A percentile compares a stretch with the other conserved stretches of the same genome.
phyloP scores from a whole-genome alignment of 179 eudicot genomes.

The Camellia oleifera region DNA sequence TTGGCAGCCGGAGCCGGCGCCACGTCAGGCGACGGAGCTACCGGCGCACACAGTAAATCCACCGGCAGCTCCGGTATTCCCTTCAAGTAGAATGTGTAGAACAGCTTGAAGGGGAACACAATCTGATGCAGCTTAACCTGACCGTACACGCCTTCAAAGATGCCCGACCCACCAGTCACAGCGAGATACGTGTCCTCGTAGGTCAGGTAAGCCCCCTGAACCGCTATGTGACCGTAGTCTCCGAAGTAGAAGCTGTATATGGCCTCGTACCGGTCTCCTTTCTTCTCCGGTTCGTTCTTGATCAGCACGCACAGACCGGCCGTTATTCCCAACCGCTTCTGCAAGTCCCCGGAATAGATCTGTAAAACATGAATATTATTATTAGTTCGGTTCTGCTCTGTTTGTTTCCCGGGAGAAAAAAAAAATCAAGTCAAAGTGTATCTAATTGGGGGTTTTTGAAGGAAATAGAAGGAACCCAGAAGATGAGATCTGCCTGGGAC shows the following conservation, averaged over 20 bases:
- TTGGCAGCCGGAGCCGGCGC: constrained; percentile 70
- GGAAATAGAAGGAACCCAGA: background rate
- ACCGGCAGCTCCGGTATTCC: constrained; percentile 69
- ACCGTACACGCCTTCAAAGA: constrained; percentile 71
- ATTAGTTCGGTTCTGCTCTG: background rate
- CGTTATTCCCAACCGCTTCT: constrained; percentile 70
- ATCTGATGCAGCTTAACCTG: constrained; percentile 71
- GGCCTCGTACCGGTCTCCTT: constrained; percentile 82
- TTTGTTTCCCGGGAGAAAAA: background rate
- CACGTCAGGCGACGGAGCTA: constrained; percentile 63
- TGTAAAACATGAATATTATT: constrained; percentile 9
- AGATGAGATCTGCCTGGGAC: background rate
- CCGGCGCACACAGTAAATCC: constrained; percentile 54
- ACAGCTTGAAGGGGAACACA: constrained; percentile 74
- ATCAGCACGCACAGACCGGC: constrained; percentile 76
- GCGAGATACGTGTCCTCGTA: constrained; percentile 65
- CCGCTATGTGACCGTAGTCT: constrained; percentile 74
- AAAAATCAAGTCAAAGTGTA: background rate
- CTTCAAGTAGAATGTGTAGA: constrained; percentile 73
- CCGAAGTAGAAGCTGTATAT: constrained; percentile 82
- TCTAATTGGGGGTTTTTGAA: background rate
- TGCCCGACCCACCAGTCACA: constrained; percentile 77
- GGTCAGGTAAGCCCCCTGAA: constrained; percentile 76
- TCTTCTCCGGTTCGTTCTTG: constrained; percentile 59
- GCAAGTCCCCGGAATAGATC: constrained; percentile 66